Conservation (phyloP, 495 filamentous ascomycete species). For the Aspergillus funiculosus region DNA sequence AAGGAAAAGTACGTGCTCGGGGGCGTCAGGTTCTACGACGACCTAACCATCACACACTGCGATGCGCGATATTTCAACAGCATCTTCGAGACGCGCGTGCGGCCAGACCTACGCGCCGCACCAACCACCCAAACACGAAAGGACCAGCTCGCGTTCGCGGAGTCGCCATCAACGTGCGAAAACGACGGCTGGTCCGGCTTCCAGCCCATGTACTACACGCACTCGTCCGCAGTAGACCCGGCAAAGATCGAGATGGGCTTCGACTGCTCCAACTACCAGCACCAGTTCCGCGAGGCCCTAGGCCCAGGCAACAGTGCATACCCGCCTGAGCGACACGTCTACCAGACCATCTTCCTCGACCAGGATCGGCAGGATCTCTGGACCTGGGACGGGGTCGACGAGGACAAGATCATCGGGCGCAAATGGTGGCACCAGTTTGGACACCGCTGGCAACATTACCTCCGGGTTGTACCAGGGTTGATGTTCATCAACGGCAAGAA, state of each 20-base stretch:
- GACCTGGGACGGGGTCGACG: conserved; percentile 66
- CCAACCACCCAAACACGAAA: conserved; percentile 43
- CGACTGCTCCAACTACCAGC: conserved; percentile 79
- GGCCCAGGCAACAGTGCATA: conserved; percentile 31
- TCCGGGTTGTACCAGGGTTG: conserved; percentile 70
- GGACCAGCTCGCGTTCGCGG: conserved; percentile 49
- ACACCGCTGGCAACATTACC: conserved; percentile 75
- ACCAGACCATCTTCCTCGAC: conserved; percentile 80
- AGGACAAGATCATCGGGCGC: conserved; percentile 59
- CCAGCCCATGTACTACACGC: conserved; percentile 78
- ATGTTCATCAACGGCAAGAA: conserved; percentile 73
- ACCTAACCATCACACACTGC: conserved; percentile 77
- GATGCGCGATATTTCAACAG: conserved; percentile 69
- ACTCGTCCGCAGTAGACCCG: conserved; percentile 56
- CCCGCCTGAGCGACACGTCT: conserved; percentile 59
- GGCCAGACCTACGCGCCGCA: conserved; percentile 44
- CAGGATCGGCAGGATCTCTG: conserved; percentile 59
- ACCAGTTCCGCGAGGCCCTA: conserved; percentile 61
- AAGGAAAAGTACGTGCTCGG: conserved; percentile 63
- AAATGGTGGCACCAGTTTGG: conserved; percentile 89
- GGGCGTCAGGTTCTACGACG: conserved; percentile 71
- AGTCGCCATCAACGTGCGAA: conserved; percentile 30
- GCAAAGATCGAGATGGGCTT: conserved; percentile 82
- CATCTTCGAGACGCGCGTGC: conserved; percentile 69
- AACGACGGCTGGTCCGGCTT: conserved; percentile 48